Conservation (phyloP, 2,329 filamentous ascomycete species). For the Fusarium guadeloupense region DNA sequence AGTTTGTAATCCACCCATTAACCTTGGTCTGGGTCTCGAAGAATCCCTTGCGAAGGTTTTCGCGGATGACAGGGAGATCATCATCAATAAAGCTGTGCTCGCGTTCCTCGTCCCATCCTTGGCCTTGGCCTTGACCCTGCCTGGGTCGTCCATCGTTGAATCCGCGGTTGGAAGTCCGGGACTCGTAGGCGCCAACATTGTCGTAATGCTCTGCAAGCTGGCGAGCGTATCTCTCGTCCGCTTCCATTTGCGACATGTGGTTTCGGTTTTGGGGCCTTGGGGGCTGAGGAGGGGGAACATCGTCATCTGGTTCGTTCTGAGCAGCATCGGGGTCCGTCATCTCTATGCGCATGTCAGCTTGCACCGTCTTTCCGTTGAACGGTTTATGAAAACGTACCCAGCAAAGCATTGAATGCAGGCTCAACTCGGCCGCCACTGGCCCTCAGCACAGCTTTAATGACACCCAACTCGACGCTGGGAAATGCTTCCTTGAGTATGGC, state of each 20-base stretch:
- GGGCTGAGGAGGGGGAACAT: conserved; percentile 76
- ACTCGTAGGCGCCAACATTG: conserved; percentile 66
- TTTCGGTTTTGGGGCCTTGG: conserved; percentile 75
- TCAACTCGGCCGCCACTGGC: conserved; percentile 91
- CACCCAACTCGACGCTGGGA: conserved; percentile 78
- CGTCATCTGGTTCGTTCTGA: conserved; percentile 61
- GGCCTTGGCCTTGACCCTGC: conserved; percentile 50
- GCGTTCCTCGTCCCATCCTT: conserved; percentile 63
- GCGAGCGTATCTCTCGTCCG: conserved; percentile 90
- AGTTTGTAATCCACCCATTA: conserved; percentile 88
- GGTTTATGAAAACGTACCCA: conserved; percentile 64
- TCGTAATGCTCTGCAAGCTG: conserved; percentile 93
- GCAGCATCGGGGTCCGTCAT: conserved; percentile 82
- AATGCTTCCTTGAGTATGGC: conserved; percentile 93
- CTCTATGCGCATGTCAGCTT: conserved; percentile 55
- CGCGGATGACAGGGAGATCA: conserved; percentile 90
- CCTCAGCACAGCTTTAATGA: conserved; percentile 87
- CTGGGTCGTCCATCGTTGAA: conserved; percentile 45
- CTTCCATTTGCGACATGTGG: conserved; percentile 82
- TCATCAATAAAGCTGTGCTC: conserved; percentile 96
- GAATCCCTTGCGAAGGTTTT: conserved; percentile 95
- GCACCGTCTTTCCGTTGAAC: neutral
- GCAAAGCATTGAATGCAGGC: conserved; percentile 91
- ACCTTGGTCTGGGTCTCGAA: conserved; percentile 92
- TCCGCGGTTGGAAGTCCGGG: conserved; percentile 60